Base-by-base conservation (phyloP, 192 early-diverging fungal genomes). In the Coemansia sp. region DNA sequence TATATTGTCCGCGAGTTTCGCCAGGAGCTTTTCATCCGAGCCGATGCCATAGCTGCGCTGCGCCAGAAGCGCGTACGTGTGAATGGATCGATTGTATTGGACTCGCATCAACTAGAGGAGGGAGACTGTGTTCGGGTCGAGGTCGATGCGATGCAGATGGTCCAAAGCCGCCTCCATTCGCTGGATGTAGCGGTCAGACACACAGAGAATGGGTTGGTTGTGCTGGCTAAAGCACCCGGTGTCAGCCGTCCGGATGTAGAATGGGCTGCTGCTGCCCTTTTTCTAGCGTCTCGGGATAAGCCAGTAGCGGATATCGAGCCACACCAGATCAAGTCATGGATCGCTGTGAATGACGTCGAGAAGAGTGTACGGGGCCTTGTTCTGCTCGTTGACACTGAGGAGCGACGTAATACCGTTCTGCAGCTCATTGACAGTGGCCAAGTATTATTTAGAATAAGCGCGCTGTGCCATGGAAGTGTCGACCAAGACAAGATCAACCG, bases 141-240 rank as follows among this genome's bases (percentile, higher is more conserved):
- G 34, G 75, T 81, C n/a, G 74, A 85, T 19, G 53, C 58, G 11
- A 22, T 59, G 1, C 67, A 78, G 20, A 79, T 77, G 34, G 74
- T 85, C 27, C 50, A 64, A 23, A 60, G 78, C 4, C 60, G 78
- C 0, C 65, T 86, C 42, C 77, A 73, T 10, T 68, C 53, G 6
- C 57, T 87, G 14, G 77, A 80, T 17, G 59, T 87, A 2, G 64
- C 73, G 29, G 50, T 89, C 22, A 62, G 57, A 0, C 83, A 87
- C 53, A 59, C 82, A 34, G 87, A 89, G 41, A 59, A 78, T 0
- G 74, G 84, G 15, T 45, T 89, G 8, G 82, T 70, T 6, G 73
- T 89, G 9, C 59, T 85, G 19, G 64, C 82, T 47, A 87, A 89
- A 56, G 77, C 84, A n/a, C 81, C 86, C 0, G 87, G 87, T 2